Percentiles rank a stretch among this genome's conserved stretches.
These are phyloP conservation scores for Asterochloris erici DNA, from an alignment of 139 green algal species.

Conservation along the genomic window DNA sequence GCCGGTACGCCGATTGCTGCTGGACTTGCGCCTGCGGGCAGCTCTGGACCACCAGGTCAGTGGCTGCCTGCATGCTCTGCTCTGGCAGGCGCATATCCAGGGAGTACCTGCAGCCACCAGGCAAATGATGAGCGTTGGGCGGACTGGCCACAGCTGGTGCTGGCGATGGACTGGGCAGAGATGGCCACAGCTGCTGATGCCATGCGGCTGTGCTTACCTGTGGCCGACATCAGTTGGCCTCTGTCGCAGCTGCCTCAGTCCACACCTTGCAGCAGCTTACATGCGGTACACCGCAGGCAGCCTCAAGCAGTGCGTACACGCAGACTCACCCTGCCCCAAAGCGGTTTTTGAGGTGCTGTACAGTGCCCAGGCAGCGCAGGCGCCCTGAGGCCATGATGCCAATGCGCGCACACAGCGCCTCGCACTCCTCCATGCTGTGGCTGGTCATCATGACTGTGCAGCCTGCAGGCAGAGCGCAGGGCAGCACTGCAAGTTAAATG, in stretches of 20 bases:
- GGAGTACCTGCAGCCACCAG: conserved; percentile 23
- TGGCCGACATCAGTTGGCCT: too few species aligned
- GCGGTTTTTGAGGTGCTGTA: conserved; percentile 80
- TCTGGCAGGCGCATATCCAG: conserved; percentile 26
- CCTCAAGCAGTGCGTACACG: too few species aligned
- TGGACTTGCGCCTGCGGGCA: not conserved
- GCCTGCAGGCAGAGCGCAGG: conserved; percentile 15
- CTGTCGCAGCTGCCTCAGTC: too few species aligned
- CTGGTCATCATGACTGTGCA: conserved; percentile 73
- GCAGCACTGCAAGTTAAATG: not conserved
- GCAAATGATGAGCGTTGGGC: not conserved
- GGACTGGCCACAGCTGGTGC: too few species aligned
- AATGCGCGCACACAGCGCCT: conserved; percentile 83
- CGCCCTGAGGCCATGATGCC: conserved; percentile 78
- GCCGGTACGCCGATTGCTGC: not conserved
- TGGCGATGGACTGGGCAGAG: too few species aligned
- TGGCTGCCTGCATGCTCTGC: conserved; percentile 10
- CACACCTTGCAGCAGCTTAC: too few species aligned
- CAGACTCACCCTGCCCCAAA: conserved; percentile 64
- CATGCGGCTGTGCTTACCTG: not conserved
- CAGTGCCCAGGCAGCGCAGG: conserved; percentile 76
- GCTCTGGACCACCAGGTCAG: conserved; percentile 3
- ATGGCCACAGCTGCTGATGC: too few species aligned
- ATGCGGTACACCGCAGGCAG: too few species aligned
- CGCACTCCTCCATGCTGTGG: conserved; percentile 94